Evolutionary conservation across 371 early-diverging fungal species (phyloP).

Genomic region (Batrachochytrium dendrobatidis): DNA sequence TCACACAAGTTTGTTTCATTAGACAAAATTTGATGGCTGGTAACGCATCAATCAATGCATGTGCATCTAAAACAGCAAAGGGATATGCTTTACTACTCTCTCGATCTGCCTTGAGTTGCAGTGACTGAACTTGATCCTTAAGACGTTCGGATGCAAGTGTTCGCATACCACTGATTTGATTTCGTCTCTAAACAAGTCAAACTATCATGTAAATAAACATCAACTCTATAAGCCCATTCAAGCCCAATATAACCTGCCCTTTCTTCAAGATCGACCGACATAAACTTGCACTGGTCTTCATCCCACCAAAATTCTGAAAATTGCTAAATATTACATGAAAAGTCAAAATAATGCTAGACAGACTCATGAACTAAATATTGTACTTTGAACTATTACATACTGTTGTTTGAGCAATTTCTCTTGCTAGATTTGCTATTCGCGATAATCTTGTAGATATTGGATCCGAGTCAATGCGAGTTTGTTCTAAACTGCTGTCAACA

Average conservation of each 20-base stretch:
- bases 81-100: slow-evolving; percentile 17
- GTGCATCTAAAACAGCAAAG: slow-evolving; percentile 43
- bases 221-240: too few species aligned
- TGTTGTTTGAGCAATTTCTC: background rate
- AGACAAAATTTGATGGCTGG: slow-evolving; percentile 51
- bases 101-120: slow-evolving; percentile 32
- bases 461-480: background rate
- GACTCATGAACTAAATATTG: too few species aligned
- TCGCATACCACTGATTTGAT: slow-evolving; percentile 51
- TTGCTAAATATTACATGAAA: too few species aligned
- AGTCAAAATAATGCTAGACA: too few species aligned
- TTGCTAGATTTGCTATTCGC: background rate
- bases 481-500: slow-evolving; percentile 1
- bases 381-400: too few species aligned
- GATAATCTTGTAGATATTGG: background rate
- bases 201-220: too few species aligned
- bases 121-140: slow-evolving; percentile 52
- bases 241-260: too few species aligned
- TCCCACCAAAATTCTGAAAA: too few species aligned
- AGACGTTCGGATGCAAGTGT: slow-evolving; percentile 57
- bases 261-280: too few species aligned
- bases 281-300: too few species aligned
- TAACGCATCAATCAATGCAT: slow-evolving; percentile 44
- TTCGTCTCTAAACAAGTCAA: slow-evolving; percentile 43
- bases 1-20: slow-evolving; percentile 24